A percentile compares a stretch with the other conserved stretches of the same genome.
phyloP scores from a whole-genome alignment of 2,329 filamentous ascomycete genomes.

The Cercospora nicotianae region DNA sequence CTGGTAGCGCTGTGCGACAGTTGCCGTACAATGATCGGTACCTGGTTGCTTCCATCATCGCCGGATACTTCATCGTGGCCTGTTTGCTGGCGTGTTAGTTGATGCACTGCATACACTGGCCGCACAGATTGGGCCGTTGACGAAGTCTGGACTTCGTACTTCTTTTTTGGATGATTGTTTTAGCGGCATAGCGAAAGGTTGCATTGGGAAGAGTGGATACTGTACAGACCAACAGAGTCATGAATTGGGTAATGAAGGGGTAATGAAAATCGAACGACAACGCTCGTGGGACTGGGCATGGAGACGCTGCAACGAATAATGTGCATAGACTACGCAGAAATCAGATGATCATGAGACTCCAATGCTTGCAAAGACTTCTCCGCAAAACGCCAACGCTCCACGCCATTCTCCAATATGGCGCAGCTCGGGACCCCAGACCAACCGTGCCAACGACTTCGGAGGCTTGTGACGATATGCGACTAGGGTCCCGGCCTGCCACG shows the following conservation, averaged over 20 bases:
- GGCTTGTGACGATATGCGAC: slow-evolving; percentile 3
- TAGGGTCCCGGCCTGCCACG: not conserved
- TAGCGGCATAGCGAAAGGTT: slow-evolving; percentile 19
- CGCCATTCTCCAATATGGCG: slow-evolving; percentile 11
- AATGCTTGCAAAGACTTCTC: slow-evolving; percentile 16
- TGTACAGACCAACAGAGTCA: slow-evolving; percentile 18
- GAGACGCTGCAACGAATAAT: slow-evolving; percentile 8
- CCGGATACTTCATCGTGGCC: not conserved
- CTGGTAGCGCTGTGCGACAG: slow-evolving; percentile 2
- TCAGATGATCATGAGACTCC: slow-evolving; percentile 10
- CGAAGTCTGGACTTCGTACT: not conserved
- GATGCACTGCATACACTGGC: not conserved
- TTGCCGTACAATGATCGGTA: not conserved
- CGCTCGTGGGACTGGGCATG: slow-evolving; percentile 6
- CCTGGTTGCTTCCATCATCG: not conserved
- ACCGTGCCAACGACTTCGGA: not conserved
- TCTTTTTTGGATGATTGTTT: slow-evolving; percentile 12
- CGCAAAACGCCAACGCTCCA: slow-evolving; percentile 6
- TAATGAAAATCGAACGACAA: slow-evolving; percentile 1
- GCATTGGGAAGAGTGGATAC: slow-evolving; percentile 11
- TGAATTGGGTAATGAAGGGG: slow-evolving; percentile 14
- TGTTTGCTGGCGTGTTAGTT: not conserved
- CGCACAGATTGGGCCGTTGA: not conserved
- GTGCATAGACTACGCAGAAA: slow-evolving; percentile 7
- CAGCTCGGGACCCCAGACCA: slow-evolving; percentile 4